phyloP scores from a whole-genome alignment of 1,139 yeast genomes.

The Geotrichum reessii region DNA sequence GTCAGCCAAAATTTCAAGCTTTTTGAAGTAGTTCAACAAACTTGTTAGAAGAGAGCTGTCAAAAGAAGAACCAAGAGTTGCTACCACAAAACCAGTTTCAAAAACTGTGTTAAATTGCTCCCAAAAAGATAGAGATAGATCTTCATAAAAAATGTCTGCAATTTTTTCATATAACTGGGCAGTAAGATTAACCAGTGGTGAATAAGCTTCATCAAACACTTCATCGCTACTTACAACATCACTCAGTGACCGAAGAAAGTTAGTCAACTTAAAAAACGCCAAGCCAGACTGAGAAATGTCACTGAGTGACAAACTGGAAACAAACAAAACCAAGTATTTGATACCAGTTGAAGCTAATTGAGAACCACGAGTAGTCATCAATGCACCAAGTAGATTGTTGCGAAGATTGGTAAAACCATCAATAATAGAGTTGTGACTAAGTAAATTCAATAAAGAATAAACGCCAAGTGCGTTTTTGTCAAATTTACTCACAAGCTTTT shows the following conservation, averaged over 20 bases:
- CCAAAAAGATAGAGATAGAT: conserved; percentile 13
- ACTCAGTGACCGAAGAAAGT: conserved; percentile 12
- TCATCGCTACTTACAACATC: conserved; percentile 10
- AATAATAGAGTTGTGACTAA: conserved; percentile 8
- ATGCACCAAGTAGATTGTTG: conserved; percentile 13
- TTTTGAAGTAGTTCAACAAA: conserved; percentile 2
- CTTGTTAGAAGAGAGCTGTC: conserved; percentile 3
- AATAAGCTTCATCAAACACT: conserved; percentile 12
- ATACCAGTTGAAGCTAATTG: conserved; percentile 10
- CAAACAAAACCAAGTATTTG: conserved; percentile 10
- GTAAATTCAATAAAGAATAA: conserved; percentile 7
- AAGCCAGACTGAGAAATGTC: conserved; percentile 11
- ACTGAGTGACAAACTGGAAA: conserved; percentile 5
- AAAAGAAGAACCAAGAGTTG: conserved; percentile 11
- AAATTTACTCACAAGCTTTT: conserved; percentile 7
- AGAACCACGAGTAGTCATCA: conserved; percentile 10
- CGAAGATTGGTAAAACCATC: conserved; percentile 10
- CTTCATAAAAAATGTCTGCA: conserved; percentile 3
- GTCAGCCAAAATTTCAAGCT: conserved; percentile 2
- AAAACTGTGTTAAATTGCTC: conserved; percentile 11
- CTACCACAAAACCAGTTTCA: conserved; percentile 14
- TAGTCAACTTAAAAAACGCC: conserved; percentile 17
- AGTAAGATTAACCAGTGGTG: conserved; percentile 14
- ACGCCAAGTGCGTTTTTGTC: conserved; percentile 10
- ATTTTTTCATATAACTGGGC: conserved; percentile 12